Percentiles rank a stretch among this genome's conserved stretches.
phyloP scores from a whole-genome alignment of 345 rosid species.

The Eucalyptus curtisii region DNA sequence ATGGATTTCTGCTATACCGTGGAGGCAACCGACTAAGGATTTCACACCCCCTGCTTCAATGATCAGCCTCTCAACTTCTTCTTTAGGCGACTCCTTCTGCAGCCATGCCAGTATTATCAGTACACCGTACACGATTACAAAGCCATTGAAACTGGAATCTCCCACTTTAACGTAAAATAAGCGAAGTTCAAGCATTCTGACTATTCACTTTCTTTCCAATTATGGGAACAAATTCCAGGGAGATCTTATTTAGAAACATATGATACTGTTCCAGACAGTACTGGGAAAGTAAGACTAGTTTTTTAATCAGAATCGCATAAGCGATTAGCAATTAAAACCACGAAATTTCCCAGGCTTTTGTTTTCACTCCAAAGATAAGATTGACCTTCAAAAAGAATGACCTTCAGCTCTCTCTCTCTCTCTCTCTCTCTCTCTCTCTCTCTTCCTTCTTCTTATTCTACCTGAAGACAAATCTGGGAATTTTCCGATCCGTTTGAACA shows the following conservation, averaged over 20 bases:
- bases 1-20: slow-evolving; percentile 39
- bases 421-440: not conserved
- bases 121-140: not conserved
- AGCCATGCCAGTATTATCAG: not conserved
- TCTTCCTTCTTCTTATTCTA: not conserved
- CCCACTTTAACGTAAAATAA: not conserved
- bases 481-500: not conserved
- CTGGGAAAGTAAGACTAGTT: not conserved
- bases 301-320: not conserved
- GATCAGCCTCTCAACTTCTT: slow-evolving; percentile 57
- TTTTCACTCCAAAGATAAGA: not conserved
- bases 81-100: slow-evolving; percentile 38
- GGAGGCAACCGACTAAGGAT: slow-evolving; percentile 55
- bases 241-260: not conserved
- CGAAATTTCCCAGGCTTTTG: not conserved
- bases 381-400: not conserved
- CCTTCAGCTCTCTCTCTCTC: not conserved
- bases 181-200: not conserved
- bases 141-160: not conserved
- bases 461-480: not conserved
- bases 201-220: not conserved
- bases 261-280: not conserved
- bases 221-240: not conserved
- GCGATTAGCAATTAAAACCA: not conserved
- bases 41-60: slow-evolving; percentile 55